A percentile compares a stretch with the other conserved stretches of the same genome.
Conservation (phyloP, 179 eudicot species). For the Pouteria campechiana region DNA sequence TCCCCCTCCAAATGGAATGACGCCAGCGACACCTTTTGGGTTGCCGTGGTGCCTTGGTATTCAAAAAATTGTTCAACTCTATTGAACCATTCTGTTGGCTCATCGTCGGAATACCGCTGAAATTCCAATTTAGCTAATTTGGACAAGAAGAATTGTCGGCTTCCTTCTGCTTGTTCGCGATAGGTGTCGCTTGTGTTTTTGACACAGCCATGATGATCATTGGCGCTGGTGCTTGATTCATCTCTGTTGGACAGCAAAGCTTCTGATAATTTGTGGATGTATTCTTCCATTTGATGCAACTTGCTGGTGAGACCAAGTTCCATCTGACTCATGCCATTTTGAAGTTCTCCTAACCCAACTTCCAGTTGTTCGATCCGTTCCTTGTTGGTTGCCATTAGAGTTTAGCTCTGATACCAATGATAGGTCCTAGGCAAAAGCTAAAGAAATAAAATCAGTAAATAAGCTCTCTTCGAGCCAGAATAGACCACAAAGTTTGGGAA, state of each 20-base stretch:
- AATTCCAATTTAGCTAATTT: neutral
- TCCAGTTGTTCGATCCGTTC: neutral
- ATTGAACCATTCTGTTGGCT: slow-evolving; percentile 1
- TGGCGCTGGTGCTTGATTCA: neutral
- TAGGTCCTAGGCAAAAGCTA: neutral
- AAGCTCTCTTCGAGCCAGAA: neutral
- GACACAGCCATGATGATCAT: neutral
- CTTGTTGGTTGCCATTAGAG: neutral
- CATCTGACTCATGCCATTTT: neutral
- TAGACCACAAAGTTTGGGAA: too few species aligned
- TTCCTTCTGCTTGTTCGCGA: too few species aligned
- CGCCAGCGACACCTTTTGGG: neutral
- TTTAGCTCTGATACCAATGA: neutral
- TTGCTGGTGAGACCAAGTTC: neutral
- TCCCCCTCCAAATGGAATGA: neutral
- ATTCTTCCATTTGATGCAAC: too few species aligned
- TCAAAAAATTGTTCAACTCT: slow-evolving; percentile 2
- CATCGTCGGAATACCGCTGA: neutral
- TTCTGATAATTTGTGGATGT: neutral
- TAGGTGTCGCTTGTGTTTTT: too few species aligned
- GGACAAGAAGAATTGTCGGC: neutral
- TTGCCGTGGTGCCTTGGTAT: neutral
- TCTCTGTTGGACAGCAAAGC: neutral
- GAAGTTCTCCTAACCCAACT: neutral
- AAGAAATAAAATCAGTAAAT: neutral